Evolutionary conservation across 148 eudicot genomes (phyloP), one percentile per base, ranked within the genome.

Genomic region (Pharnaceum exiguum): DNA sequence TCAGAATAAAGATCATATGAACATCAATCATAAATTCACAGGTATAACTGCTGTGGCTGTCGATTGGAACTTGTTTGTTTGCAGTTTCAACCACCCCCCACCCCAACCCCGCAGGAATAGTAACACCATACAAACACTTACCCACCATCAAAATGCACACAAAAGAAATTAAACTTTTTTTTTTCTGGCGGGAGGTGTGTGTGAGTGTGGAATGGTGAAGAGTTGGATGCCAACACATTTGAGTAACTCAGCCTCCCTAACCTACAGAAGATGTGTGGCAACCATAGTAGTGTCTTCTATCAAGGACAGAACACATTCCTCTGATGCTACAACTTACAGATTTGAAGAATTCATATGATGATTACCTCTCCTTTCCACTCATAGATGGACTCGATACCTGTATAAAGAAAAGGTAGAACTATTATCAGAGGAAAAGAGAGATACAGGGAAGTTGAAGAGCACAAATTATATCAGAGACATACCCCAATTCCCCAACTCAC

Each of bases 331-430:
- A 18, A 29, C 7, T 13, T 0, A 10, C 3, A 31, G 11, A 7
- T 9, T 19, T 40, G 36, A 52, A 58, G 17, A 46, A n/a, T n/a
- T n/a, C n/a, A n/a, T 33, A n/a, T 40, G 43, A 30, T 37, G 24
- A 59, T 68, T 78, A 87, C 97, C 93, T 82, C 84, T 69, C 95
- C 97, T 48, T 87, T 62, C 97, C 97, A 90, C 71, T 82, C 82
- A 55, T 87, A 90, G 31, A 87, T 82, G 4, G 97, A 90, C 67
- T 87, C 97, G 38, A 90, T 30, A 33, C 97, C 97, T 90, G 87
- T 73, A 79, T 44, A 54, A 29, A 6, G 32, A 59, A 24, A 51
- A 51, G 37, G 45, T 10, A 26, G 51, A 43, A 53, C n/a, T n/a
- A 51, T 1, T n/a, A 60, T 11, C 26, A 39, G 31, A 5, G 1